Evolutionary conservation across 345 rosid genomes (phyloP).

Genomic region (Citropsis articulata): DNA sequence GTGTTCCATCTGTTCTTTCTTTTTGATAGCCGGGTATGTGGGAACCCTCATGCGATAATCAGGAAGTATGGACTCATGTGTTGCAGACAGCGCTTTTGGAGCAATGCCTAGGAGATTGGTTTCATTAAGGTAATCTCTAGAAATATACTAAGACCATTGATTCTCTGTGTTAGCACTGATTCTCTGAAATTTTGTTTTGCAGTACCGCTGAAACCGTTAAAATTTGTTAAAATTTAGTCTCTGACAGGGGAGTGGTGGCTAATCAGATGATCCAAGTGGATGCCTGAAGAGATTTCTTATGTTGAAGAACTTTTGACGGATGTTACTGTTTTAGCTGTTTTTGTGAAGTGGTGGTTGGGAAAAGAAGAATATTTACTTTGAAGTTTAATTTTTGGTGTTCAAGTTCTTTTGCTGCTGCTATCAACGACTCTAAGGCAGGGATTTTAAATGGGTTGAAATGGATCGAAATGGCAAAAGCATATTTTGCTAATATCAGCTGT

Average conservation of each 20-base stretch:
- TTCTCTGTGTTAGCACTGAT: background rate
- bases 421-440: too few species aligned
- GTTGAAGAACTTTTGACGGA: background rate
- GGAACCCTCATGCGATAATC: slow-evolving; percentile 41
- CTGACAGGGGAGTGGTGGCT: background rate
- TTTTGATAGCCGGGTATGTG: slow-evolving; percentile 36
- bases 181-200: slow-evolving; percentile 4
- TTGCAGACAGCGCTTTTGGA: slow-evolving; percentile 45
- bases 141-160: background rate
- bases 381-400: background rate
- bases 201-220: slow-evolving; percentile 29
- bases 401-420: background rate
- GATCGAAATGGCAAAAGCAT: background rate
- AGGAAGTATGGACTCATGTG: slow-evolving; percentile 46
- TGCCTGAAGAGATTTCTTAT: background rate
- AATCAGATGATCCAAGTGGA: background rate
- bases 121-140: slow-evolving; percentile 50
- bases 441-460: background rate
- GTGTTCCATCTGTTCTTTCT: background rate
- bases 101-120: slow-evolving; percentile 47
- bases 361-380: background rate
- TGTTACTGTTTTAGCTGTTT: background rate
- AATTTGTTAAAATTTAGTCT: background rate
- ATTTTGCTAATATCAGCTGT: background rate
- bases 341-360: background rate